phyloP scores from a whole-genome alignment of 2,329 filamentous ascomycete genomes.

The Zymoseptoria ardabiliae region DNA sequence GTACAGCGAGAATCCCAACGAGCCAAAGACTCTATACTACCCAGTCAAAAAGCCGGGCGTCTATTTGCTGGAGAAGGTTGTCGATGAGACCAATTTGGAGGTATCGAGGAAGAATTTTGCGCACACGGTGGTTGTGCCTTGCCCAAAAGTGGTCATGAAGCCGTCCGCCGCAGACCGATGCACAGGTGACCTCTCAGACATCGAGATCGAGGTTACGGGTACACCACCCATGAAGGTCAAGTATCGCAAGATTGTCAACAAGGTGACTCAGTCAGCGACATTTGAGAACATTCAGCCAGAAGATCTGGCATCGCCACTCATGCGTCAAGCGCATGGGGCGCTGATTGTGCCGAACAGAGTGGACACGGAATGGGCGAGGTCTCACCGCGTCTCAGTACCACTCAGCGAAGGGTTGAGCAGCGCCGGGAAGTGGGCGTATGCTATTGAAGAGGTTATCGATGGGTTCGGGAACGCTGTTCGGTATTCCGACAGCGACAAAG shows the following conservation, averaged over 20 bases:
- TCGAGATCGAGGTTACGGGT: conserved; percentile 75
- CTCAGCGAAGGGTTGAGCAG: conserved; percentile 82
- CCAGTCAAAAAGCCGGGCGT: conserved; percentile 78
- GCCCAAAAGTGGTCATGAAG: conserved; percentile 70
- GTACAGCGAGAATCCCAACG: conserved; percentile 37
- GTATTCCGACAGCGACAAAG: conserved; percentile 62
- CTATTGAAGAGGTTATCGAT: conserved; percentile 86
- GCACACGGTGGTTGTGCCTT: conserved; percentile 78
- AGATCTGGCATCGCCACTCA: conserved; percentile 68
- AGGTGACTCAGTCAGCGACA: conserved; percentile 73
- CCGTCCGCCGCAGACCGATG: conserved; percentile 63
- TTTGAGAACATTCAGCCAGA: conserved; percentile 93
- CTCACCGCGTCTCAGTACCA: conserved; percentile 67
- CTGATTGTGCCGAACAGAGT: conserved; percentile 53
- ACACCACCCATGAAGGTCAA: conserved; percentile 87
- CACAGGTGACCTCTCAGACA: conserved; percentile 77
- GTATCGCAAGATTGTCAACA: conserved; percentile 83
- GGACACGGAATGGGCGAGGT: conserved; percentile 73
- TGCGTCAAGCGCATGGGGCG: conserved; percentile 46
- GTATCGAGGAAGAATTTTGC: conserved; percentile 51
- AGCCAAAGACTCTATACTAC: conserved; percentile 52
- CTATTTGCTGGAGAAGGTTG: conserved; percentile 75
- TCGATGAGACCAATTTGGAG: conserved; percentile 91
- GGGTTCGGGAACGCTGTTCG: conserved; percentile 79
- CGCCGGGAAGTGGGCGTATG: conserved; percentile 79